A percentile compares a stretch with the other conserved stretches of the same genome.
Conservation (phyloP, 148 eudicot genomes). For the Rhododendron vialii region DNA sequence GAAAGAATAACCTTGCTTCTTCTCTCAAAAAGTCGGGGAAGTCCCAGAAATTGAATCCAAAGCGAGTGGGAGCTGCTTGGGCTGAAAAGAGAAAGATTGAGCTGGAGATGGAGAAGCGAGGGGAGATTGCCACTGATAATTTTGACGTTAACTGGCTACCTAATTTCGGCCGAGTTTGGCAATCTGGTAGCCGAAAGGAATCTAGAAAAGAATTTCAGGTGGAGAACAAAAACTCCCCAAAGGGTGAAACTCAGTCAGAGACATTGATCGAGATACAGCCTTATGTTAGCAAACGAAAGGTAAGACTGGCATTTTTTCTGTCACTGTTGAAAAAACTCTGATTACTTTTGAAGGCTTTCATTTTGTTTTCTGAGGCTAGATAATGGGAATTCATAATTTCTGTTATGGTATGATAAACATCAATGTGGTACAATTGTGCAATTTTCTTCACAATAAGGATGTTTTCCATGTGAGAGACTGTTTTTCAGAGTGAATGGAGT, state of each 20-base stretch:
- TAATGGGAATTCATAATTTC: not conserved
- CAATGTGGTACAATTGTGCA: not conserved
- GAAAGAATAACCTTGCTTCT: slow-evolving; percentile 7
- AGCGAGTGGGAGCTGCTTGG: slow-evolving; percentile 99
- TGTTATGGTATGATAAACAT: not conserved
- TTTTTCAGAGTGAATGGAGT: not conserved
- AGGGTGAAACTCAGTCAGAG: slow-evolving; percentile 37
- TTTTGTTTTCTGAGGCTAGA: not conserved
- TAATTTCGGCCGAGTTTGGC: slow-evolving; percentile 95
- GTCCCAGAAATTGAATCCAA: slow-evolving; percentile 72
- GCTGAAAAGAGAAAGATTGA: slow-evolving; percentile 90
- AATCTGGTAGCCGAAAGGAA: slow-evolving; percentile 86
- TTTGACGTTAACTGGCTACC: slow-evolving; percentile 85
- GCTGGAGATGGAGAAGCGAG: slow-evolving; percentile 86
- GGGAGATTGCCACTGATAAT: slow-evolving; percentile 38
- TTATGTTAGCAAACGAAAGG: slow-evolving; percentile 90
- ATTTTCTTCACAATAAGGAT: not conserved
- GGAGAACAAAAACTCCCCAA: slow-evolving; percentile 31
- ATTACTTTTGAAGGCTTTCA: not conserved
- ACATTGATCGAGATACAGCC: slow-evolving; percentile 52
- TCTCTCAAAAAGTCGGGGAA: slow-evolving; percentile 31
- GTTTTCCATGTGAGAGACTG: not conserved
- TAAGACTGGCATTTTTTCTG: slow-evolving; percentile 36
- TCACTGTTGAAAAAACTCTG: not conserved
- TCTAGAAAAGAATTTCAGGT: slow-evolving; percentile 75